Evolutionary conservation across 108 stramenopile species (phyloP), one percentile per base, ranked within the genome.

Genomic region (Fragilaria crotonensis): DNA sequence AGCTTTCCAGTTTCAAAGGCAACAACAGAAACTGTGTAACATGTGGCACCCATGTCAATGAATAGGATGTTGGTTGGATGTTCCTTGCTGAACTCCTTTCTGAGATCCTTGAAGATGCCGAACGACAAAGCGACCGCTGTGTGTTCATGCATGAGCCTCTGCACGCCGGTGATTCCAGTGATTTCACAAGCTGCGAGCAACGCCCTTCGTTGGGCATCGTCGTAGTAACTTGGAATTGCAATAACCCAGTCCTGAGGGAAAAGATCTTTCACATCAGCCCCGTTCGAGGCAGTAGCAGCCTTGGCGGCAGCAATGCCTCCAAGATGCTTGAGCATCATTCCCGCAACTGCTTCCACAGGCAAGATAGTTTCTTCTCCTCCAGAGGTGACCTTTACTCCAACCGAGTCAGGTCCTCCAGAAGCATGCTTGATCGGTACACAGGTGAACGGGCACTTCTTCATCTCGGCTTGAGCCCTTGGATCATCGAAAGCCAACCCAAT

Each of bases 41-140:
- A 71, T n/a, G 94, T 88, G 23, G 85, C 84, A 26, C 95, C 95
- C 73, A 98, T 77, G 67, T 93, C 92, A 50, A 93, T 73, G 61
- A 96, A 93, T 80, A 98, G 84, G 51, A 97, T 89, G 59, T 93
- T 77, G 30, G 89, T 90, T 0, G 85, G 72, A 30, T 80, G 48
- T 29, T 88, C 85, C 57, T 74, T 81, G 28, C 68, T 70, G 59
- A 96, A 96, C 66, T 90, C 84, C 69, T 94, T 91, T 45, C 89
- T 79, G 41, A 96, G 90, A 63, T 89, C 87, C 77, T 95, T 95
- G 90, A 95, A 99, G 68, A 98, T 96, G n/a, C 98, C 98, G 73
- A 95, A 99, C n/a, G 93, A 87, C 30, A 97, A 68, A 23, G 98
- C 98, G 2, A 84, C 83, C 26, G 98, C 96, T 5, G 96, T 99